Evolutionary conservation across 208 protist species (phyloP).

Genomic region (Leishmania tropica): DNA sequence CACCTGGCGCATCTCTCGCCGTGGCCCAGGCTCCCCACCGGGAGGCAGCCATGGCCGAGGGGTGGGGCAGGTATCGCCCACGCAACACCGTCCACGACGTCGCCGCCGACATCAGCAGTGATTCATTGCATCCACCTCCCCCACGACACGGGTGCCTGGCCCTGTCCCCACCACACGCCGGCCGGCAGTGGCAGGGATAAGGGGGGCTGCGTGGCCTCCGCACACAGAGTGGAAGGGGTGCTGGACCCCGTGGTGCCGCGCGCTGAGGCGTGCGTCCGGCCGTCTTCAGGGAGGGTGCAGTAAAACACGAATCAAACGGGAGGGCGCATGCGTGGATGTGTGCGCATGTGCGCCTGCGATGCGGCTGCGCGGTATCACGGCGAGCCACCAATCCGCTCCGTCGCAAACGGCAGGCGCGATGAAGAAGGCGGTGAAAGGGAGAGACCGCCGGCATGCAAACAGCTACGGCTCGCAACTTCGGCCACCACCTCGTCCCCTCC

Average conservation of each 20-base stretch:
- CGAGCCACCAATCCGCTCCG: conserved; percentile 41
- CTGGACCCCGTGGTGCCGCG: neutral
- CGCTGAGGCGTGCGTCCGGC: neutral
- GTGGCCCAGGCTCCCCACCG: neutral
- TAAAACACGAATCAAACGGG: neutral
- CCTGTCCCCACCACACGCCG: neutral
- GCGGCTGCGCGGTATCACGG: neutral
- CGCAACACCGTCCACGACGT: neutral
- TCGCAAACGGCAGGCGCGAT: conserved; percentile 54
- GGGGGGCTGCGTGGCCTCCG: neutral
- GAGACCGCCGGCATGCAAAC: too few relatives aligned
- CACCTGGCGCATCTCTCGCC: neutral
- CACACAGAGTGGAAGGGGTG: neutral
- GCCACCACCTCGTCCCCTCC: too few relatives aligned
- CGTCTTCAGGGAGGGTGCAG: neutral
- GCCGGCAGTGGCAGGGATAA: neutral
- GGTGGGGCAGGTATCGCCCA: neutral
- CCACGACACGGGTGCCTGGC: neutral
- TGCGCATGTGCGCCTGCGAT: neutral
- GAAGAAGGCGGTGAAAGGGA: too few relatives aligned
- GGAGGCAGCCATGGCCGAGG: neutral
- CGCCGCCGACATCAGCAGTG: neutral
- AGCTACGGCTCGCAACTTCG: too few relatives aligned
- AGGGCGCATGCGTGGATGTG: neutral
- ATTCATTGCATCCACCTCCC: neutral